Evolutionary conservation across 495 filamentous ascomycete species (phyloP).

Genomic region (Bombardia bombarda): DNA sequence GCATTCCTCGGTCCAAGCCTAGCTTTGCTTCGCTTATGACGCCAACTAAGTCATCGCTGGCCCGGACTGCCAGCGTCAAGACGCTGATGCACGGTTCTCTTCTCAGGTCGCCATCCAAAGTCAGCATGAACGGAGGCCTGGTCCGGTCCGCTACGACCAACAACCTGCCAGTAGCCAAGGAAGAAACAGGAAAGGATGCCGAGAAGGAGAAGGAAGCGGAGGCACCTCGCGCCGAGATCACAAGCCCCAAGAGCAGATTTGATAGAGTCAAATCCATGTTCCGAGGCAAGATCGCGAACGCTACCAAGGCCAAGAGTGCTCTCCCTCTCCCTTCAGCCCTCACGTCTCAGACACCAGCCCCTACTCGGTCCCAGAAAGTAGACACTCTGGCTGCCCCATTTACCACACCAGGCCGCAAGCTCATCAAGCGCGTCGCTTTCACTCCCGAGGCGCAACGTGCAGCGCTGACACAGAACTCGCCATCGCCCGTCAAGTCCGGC

Average conservation of each 20-base stretch:
- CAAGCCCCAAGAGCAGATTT: conserved; percentile 20
- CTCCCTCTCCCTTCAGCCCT: conserved; percentile 28
- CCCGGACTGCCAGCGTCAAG: conserved; percentile 56
- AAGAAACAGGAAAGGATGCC: not conserved
- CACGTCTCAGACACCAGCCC: conserved; percentile 35
- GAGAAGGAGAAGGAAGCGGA: conserved; percentile 12
- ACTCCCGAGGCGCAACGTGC: conserved; percentile 36
- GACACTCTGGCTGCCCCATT: conserved; percentile 34
- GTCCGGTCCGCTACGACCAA: conserved; percentile 31
- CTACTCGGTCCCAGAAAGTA: conserved; percentile 33
- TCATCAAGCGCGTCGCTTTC: conserved; percentile 37
- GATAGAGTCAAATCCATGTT: conserved; percentile 45
- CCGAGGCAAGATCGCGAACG: conserved; percentile 28
- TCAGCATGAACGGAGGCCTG: conserved; percentile 21
- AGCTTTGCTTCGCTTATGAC: conserved; percentile 52
- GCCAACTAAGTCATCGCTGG: conserved; percentile 72
- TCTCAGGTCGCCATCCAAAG: conserved; percentile 27
- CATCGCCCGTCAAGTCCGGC: conserved; percentile 41
- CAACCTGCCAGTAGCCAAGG: conserved; percentile 10
- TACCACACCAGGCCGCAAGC: conserved; percentile 40
- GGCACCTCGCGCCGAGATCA: conserved; percentile 16
- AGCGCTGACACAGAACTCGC: conserved; percentile 31
- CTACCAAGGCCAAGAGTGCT: conserved; percentile 29
- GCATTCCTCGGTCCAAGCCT: conserved; percentile 35
- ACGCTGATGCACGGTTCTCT: conserved; percentile 25